Base-by-base conservation (phyloP, 139 green algal species). In the Microglena sp. region DNA sequence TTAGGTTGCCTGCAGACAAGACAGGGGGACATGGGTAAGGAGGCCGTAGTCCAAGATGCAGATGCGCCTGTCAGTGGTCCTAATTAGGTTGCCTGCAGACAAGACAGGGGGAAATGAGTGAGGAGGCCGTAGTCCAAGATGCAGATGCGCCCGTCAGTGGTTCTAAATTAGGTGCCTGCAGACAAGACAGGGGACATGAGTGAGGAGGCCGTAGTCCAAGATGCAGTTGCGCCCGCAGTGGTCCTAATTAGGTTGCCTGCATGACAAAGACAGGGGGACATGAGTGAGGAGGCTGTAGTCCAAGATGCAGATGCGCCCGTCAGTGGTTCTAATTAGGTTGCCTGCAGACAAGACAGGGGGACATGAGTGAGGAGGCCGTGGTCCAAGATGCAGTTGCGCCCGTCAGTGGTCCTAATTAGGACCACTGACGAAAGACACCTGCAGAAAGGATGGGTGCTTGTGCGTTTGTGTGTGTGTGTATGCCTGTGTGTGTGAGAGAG, bases 261-360 rank as follows among this genome's bases (percentile, higher is more conserved):
- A n/a, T n/a, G n/a, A n/a, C n/a, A n/a, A n/a, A n/a, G n/a, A n/a
- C 11, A 11, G 18, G 18, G 50, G 11, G 22, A 59, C 50, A 18
- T 59, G 50, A n/a, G n/a, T 11, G 40, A 11, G 40, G 15, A 50
- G 11, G 40, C 40, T 85, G 60, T 82, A 90, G 72, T 93, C 87
- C 40, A 93, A 75, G 21, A 97, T 87, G 71, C 83, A 92, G 45
- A 97, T 90, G 45, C 79, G 79, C 40, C 90, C 90, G 24, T 95
- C 87, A n/a, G 72, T 61, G 4, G 81, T 88, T 15, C 84, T n/a
- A n/a, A 57, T 67, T 7, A 57, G 35, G 35, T 64, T 45, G 24
- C 54, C n/a, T n/a, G n/a, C n/a, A n/a, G n/a, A n/a, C n/a, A n/a
- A n/a, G n/a, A n/a, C 11, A 11, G 18, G 18, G 50, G 11, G 22